A percentile compares a stretch with the other conserved stretches of the same genome.
Evolutionary conservation across 208 protist species (phyloP).

Genomic region (Leishmania gerbilli): DNA sequence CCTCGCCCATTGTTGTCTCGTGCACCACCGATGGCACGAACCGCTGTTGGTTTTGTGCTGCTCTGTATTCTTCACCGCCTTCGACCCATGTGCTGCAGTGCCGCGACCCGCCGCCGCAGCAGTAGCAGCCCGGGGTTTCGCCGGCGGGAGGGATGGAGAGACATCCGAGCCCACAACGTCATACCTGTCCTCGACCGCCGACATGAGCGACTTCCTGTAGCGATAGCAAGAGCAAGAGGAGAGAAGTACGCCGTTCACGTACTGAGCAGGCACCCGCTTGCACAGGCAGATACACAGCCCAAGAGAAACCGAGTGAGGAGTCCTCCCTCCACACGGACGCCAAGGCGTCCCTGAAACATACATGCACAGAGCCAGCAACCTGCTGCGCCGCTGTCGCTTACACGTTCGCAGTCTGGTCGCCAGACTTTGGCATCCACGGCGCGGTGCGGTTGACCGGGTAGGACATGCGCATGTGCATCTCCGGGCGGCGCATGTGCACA

Average conservation of each 20-base stretch:
- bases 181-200: not conserved
- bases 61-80: not conserved
- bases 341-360: not conserved
- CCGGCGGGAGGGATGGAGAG: not conserved
- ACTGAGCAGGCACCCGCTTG: not conserved
- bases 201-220: not conserved
- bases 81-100: not conserved
- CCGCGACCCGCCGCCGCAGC: not conserved
- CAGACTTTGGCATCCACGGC: conserved; percentile 87
- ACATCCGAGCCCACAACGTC: not conserved
- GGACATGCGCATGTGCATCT: conserved; percentile 90
- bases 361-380: not conserved
- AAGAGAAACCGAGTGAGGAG: not conserved
- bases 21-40: not conserved
- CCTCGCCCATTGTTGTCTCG: not conserved
- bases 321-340: not conserved
- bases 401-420: conserved; percentile 77
- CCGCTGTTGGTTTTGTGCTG: not conserved
- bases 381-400: conserved; percentile 27
- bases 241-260: not conserved
- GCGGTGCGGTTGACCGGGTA: conserved; percentile 88
- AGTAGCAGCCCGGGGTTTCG: not conserved
- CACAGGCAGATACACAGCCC: not conserved
- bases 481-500: conserved; percentile 84
- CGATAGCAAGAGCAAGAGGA: not conserved